Conservation (phyloP, 805 yeast genomes). For the Yarrowia osloensis region DNA sequence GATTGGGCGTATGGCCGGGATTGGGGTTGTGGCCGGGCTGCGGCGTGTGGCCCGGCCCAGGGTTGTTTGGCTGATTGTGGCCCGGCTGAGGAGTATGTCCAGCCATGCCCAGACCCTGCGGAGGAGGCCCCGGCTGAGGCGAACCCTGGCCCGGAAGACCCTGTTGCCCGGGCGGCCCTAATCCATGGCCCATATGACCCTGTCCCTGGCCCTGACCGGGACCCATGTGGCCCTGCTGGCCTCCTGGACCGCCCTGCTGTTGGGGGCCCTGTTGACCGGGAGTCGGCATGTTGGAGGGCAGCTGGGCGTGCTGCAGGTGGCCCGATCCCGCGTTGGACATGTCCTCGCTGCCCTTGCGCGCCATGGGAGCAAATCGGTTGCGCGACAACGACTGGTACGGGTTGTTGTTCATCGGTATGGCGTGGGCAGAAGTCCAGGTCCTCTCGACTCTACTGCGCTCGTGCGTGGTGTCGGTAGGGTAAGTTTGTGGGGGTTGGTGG, state of each 20-base stretch:
- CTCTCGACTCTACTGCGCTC: no score
- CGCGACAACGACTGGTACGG: slow-evolving; percentile 30
- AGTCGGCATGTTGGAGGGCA: neutral
- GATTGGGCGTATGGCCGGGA: neutral
- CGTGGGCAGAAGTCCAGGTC: no score
- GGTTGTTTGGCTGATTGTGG: neutral
- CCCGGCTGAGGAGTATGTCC: neutral
- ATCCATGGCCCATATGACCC: neutral
- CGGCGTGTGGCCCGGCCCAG: neutral
- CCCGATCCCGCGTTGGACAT: slow-evolving; percentile 17
- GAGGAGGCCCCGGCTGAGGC: neutral
- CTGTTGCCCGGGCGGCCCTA: neutral
- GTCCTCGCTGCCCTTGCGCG: slow-evolving; percentile 24
- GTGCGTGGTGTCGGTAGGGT: slow-evolving; percentile 12
- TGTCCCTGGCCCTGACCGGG: slow-evolving; percentile 14
- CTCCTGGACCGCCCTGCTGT: neutral
- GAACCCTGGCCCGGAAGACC: neutral
- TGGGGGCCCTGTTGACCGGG: neutral
- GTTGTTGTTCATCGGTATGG: slow-evolving; percentile 16
- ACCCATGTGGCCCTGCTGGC: neutral
- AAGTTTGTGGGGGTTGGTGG: neutral
- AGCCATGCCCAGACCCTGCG: neutral
- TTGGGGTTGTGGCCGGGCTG: neutral
- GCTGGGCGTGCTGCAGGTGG: slow-evolving; percentile 18
- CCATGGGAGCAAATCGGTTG: slow-evolving; percentile 24